Percentiles rank a stretch among this genome's conserved stretches.
Evolutionary conservation across 176 grass and related monocot species (phyloP).

Genomic region (Avena atlantica): DNA sequence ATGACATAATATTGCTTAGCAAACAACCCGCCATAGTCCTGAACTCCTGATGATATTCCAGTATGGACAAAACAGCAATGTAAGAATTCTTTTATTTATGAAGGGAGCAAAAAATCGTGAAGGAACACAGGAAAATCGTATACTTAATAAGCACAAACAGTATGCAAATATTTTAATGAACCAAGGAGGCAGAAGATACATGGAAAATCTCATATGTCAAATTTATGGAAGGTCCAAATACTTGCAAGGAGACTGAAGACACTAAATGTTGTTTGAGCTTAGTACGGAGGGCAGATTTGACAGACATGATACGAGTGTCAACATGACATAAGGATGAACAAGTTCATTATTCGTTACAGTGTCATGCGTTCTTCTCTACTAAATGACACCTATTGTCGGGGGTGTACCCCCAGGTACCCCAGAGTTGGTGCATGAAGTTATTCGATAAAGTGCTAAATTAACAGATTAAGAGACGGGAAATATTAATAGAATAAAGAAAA

Average conservation of each 20-base stretch:
- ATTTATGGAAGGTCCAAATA: no score
- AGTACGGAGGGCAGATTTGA: not conserved
- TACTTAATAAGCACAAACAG: not conserved
- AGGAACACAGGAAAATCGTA: not conserved
- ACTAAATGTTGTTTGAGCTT: not conserved
- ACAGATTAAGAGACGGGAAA: no score
- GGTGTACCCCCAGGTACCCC: no score
- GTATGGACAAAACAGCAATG: not conserved
- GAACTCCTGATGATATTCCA: not conserved
- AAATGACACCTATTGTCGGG: not conserved
- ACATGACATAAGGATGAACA: not conserved
- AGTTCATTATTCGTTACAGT: not conserved
- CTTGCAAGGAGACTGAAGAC: no score
- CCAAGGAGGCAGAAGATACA: not conserved
- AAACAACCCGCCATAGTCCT: not conserved
- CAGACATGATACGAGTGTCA: not conserved
- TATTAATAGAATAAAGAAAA: no score
- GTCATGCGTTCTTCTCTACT: not conserved
- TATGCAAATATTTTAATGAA: not conserved
- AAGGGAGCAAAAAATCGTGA: not conserved
- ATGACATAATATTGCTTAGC: not conserved
- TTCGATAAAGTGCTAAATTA: no score
- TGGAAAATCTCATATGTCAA: not conserved
- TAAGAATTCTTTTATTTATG: not conserved
- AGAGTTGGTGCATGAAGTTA: no score